Evolutionary conservation across 2,329 filamentous ascomycete genomes (phyloP).

Genomic region (Ophiostoma ulmi): DNA sequence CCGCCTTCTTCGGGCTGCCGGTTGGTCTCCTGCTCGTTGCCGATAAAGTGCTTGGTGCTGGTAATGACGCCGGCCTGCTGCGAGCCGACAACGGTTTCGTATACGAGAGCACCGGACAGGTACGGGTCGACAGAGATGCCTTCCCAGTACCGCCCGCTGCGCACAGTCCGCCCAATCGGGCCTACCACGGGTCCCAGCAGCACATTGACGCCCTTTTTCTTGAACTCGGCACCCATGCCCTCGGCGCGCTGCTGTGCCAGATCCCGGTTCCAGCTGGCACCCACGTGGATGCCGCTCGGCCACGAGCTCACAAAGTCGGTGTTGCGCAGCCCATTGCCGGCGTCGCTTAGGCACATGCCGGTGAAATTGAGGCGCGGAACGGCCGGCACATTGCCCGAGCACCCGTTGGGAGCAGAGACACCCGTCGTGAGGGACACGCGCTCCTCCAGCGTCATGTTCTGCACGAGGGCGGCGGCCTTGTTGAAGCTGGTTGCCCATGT

Average conservation of each 20-base stretch:
- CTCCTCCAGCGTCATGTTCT: constrained; percentile 65
- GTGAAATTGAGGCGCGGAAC: constrained; percentile 40
- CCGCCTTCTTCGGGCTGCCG: constrained; percentile 45
- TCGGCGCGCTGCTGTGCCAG: constrained; percentile 63
- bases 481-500: constrained; percentile 62
- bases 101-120: constrained; percentile 45
- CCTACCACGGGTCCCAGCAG: constrained; percentile 72
- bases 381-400: constrained; percentile 42
- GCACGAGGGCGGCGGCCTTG: constrained; percentile 64
- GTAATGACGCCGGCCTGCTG: constrained; percentile 65
- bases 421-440: constrained; percentile 75
- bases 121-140: constrained; percentile 54
- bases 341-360: constrained; percentile 44
- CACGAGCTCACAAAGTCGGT: constrained; percentile 42
- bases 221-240: constrained; percentile 72
- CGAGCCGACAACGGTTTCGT: constrained; percentile 60
- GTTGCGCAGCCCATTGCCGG: constrained; percentile 41
- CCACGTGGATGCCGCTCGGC: constrained; percentile 41
- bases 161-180: constrained; percentile 56
- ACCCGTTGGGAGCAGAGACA: constrained; percentile 50
- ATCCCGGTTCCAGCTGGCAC: constrained; percentile 62
- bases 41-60: constrained; percentile 59
- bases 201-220: constrained; percentile 67
- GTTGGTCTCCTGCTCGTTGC: constrained; percentile 42
- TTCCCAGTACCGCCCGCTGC: constrained; percentile 59